Evolutionary conservation across 1,284 basidiomycete genomes (phyloP).

Genomic region (Prillingera fragicola): DNA sequence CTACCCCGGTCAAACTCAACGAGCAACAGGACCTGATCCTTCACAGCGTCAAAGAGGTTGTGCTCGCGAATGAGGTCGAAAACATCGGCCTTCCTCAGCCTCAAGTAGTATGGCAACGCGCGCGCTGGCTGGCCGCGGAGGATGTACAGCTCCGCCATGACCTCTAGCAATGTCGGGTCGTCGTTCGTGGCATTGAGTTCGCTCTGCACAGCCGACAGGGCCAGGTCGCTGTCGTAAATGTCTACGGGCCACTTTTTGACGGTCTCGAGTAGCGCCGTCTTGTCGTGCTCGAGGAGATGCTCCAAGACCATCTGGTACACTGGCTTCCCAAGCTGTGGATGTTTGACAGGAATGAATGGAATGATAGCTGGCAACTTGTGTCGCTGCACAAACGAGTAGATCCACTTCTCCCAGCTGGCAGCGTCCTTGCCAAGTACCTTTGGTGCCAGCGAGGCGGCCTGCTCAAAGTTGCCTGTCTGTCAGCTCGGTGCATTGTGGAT

Average conservation of each 20-base stretch:
- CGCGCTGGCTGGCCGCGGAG: constrained; percentile 87
- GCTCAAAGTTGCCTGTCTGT: constrained; percentile 63
- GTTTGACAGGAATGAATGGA: constrained; percentile 76
- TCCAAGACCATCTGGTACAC: constrained; percentile 96
- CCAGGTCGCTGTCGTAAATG: constrained; percentile 81
- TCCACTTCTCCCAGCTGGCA: constrained; percentile 89
- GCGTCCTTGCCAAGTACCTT: constrained; percentile 77
- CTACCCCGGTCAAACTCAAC: constrained; percentile 93
- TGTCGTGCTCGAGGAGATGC: constrained; percentile 75
- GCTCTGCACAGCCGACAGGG: constrained; percentile 80
- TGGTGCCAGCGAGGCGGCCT: constrained; percentile 79
- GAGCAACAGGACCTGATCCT: constrained; percentile 84
- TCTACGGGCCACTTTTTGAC: constrained; percentile 84
- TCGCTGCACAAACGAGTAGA: constrained; percentile 83
- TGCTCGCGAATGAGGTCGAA: constrained; percentile 92
- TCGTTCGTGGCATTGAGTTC: constrained; percentile 65
- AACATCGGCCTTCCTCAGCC: constrained; percentile 78
- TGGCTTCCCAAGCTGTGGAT: constrained; percentile 71
- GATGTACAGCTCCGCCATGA: constrained; percentile 83
- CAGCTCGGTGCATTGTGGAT: constrained; percentile 4
- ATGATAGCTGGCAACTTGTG: constrained; percentile 77
- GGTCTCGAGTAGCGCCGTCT: constrained; percentile 63
- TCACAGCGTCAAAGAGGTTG: constrained; percentile 90
- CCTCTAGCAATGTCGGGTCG: constrained; percentile 72
- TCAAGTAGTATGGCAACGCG: constrained; percentile 82